Evolutionary conservation across 768 basidiomycete genomes (phyloP), one percentile per base, ranked within the genome.

Genomic region (Thelephora ganbajun): DNA sequence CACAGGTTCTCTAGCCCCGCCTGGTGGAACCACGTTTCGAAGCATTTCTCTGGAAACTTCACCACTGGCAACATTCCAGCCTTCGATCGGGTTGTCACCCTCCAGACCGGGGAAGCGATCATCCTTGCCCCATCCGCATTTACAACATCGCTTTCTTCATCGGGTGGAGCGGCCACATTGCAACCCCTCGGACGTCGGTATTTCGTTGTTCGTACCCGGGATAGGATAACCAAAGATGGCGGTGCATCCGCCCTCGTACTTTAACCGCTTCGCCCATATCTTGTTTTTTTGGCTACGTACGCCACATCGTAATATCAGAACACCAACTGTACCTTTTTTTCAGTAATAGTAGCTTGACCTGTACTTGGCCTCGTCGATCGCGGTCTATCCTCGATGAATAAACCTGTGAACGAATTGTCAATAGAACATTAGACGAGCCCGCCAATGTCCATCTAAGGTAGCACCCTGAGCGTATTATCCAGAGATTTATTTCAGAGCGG

Each of bases 61-160:
- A 70, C 72, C 1, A 60, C 64, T 2, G 68, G 64, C 0, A 75
- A 79, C 36, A 75, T 72, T 0, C 12, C 39, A 2, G 39, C 39
- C 14, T 82, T 82, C 44, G 76, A 82, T 50, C 67, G 71, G 41
- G 73, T 83, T 11, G 80, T 80, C 13, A 72, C 56, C 46, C 64
- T 82, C 1, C 69, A 82, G 79, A 83, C 80, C 0, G 80, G 80
- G 0, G 70, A 83, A 56, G 77, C 80, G 0, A 72, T 83, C n/a
- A 66, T 82, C 5, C 67, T 80, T 34, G 78, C 79, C 5, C 77
- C 80, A 1, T 71, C 73, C 41, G 56, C 61, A n/a, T 56, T 58
- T 35, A 20, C 44, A 5, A 16, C 46, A 48, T 2, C 6, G 1
- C 18, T 37, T 12, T 30, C 56, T 50, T 14, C 6, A 16, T 20